Base-by-base conservation (phyloP, 257 asterid genomes). In the Verbena officinalis region DNA sequence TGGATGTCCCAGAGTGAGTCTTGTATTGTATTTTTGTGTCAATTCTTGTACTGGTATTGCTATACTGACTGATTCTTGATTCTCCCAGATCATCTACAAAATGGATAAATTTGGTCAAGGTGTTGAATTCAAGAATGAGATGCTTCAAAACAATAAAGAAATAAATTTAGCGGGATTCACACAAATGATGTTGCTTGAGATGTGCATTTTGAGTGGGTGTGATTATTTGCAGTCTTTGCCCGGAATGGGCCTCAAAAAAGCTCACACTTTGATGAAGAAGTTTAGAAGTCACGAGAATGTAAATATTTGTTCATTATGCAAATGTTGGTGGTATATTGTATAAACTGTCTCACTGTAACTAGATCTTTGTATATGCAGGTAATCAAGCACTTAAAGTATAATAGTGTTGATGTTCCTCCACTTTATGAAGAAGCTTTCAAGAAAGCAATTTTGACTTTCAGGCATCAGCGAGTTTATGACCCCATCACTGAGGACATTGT, bases 51-150 rank as follows among this genome's bases (percentile, higher is more conserved):
- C 21, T 23, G 27, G 19, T 58, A 33, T 66, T 64, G 58, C 63
- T 39, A 33, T 61, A 31, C 65, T 44, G 64, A 53, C 58, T n/a
- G n/a, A n/a, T n/a, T n/a, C n/a, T 45, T 15, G 67, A 65, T 62
- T 33, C 5, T 55, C 64, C 46, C 90, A 93, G 99, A 80, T 93
- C 71, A 90, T 93, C 67, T 93, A 93, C 85, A 90, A 93, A 73
- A 93, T 93, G 99, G 99, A 93, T 77, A 93, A 90, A 76, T 90
- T 85, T 77, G 99, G 99, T 66, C 97, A 93, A 75, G 97, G 99
- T 55, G 95, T 87, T 64, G 96, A 93, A 82, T 93, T 80, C 60
- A 81, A 72, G 69, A 81, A 71, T 68, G 63, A 83, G 66, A 68
- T 50, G 84, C 75, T 93, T 75, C 81, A 81, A 49, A 80, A 83